Conservation (phyloP, 768 basidiomycete genomes). For the Glaciozyma martinii region DNA sequence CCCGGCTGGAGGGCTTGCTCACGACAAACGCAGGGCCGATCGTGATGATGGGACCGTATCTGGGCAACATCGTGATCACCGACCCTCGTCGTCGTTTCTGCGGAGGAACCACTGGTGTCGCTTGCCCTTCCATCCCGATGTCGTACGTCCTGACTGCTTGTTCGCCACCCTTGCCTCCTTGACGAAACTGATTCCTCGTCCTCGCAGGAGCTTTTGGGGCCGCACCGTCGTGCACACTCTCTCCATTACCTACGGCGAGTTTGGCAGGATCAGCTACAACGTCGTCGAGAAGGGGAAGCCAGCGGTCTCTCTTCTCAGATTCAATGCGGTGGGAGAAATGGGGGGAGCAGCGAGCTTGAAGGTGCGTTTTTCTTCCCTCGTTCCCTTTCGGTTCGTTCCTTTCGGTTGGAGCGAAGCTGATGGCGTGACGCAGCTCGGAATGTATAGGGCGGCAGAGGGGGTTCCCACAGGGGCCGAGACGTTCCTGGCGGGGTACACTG, state of each 20-base stretch:
- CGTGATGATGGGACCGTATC: neutral
- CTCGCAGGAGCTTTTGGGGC: neutral
- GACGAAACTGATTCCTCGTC: neutral
- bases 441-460: no score
- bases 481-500: no score
- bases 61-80: neutral
- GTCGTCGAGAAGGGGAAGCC: neutral
- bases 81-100: neutral
- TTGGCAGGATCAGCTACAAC: slow-evolving; percentile 7
- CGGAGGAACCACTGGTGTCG: neutral
- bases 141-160: neutral
- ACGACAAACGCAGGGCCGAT: neutral
- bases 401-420: no score
- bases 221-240: neutral
- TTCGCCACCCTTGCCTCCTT: neutral
- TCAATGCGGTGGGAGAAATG: slow-evolving; percentile 2
- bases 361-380: neutral
- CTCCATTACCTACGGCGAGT: slow-evolving; percentile 1
- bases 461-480: no score
- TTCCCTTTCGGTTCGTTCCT: no score
- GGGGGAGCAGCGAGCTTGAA: slow-evolving; percentile 6
- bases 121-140: neutral
- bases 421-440: no score
- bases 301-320: neutral
- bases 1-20: neutral